phyloP scores from a whole-genome alignment of 805 yeast species.

The Ogataea naganishii region DNA sequence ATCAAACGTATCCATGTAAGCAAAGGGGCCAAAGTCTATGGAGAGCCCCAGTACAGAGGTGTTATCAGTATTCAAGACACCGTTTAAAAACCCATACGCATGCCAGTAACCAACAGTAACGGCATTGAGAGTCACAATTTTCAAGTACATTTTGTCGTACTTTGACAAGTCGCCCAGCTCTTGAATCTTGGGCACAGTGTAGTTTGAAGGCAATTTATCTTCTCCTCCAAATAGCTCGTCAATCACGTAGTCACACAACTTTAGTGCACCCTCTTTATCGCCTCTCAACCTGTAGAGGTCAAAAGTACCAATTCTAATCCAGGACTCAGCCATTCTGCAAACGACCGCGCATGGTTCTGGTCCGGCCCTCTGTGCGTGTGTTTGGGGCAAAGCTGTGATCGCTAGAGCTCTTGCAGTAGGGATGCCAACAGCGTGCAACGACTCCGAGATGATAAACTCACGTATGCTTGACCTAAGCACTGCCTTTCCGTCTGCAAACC shows the following conservation, averaged over 20 bases:
- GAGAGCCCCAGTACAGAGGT: conserved; percentile 84
- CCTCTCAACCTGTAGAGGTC: conserved; percentile 72
- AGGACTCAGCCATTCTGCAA: conserved; percentile 71
- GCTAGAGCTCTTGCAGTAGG: conserved; percentile 84
- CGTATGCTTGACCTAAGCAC: conserved; percentile 81
- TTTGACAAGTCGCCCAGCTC: conserved; percentile 33
- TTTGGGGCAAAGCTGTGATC: conserved; percentile 61
- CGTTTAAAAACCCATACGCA: conserved; percentile 85
- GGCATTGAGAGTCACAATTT: conserved; percentile 69
- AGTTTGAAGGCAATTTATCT: conserved; percentile 18
- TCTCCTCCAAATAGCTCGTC: conserved; percentile 45
- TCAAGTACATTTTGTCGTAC: conserved; percentile 66
- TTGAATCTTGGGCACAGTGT: conserved; percentile 18
- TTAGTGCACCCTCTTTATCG: conserved; percentile 52
- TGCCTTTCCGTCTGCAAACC: conserved; percentile 97
- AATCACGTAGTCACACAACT: conserved; percentile 66
- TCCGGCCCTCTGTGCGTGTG: conserved; percentile 63
- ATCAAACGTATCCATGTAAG: conserved; percentile 78
- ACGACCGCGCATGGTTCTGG: conserved; percentile 82
- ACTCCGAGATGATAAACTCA: conserved; percentile 81
- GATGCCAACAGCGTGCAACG: conserved; percentile 69
- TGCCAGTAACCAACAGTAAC: conserved; percentile 78
- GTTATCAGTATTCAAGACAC: conserved; percentile 91
- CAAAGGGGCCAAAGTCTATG: conserved; percentile 92
- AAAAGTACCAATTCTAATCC: conserved; percentile 86